A percentile compares a stretch with the other conserved stretches of the same genome.
Evolutionary conservation across 2,329 filamentous ascomycete species (phyloP).

Genomic region (Sporothrix protearum): DNA sequence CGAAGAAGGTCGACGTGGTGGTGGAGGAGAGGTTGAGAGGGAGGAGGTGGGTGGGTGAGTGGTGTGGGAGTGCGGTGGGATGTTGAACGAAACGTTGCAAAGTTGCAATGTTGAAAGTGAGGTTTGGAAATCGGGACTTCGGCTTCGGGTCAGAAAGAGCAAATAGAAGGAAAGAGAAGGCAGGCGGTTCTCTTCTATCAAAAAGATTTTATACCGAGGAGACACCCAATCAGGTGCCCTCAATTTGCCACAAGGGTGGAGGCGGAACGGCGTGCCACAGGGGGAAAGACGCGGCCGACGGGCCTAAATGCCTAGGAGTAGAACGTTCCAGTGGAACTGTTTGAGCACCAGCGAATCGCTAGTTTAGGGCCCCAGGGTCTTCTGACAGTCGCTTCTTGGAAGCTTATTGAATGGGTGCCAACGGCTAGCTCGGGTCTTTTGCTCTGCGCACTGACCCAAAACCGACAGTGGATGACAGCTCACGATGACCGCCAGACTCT

Average conservation of each 20-base stretch:
- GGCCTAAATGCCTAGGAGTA: background rate
- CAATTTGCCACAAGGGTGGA: conserved; percentile 27
- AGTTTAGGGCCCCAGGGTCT: background rate
- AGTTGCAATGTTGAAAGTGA: background rate
- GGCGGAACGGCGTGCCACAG: background rate
- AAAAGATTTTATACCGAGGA: conserved; percentile 26
- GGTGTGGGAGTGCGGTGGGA: no score
- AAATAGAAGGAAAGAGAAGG: background rate
- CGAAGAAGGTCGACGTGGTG: conserved; percentile 17
- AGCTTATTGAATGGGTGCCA: background rate
- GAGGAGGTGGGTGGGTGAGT: no score
- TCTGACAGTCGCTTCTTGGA: conserved; percentile 2
- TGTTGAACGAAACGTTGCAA: background rate
- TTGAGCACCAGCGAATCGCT: background rate
- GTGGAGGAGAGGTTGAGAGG: background rate
- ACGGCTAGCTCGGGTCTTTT: conserved; percentile 14
- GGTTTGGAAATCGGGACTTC: background rate
- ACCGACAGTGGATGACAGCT: background rate
- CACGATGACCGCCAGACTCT: background rate
- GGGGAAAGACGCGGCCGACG: conserved; percentile 9
- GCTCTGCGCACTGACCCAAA: background rate
- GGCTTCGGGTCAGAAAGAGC: background rate
- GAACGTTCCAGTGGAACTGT: background rate
- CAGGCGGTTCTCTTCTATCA: background rate
- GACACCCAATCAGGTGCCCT: conserved; percentile 24